Evolutionary conservation across 2,329 filamentous ascomycete species (phyloP).

Genomic region (Metarhizium album): DNA sequence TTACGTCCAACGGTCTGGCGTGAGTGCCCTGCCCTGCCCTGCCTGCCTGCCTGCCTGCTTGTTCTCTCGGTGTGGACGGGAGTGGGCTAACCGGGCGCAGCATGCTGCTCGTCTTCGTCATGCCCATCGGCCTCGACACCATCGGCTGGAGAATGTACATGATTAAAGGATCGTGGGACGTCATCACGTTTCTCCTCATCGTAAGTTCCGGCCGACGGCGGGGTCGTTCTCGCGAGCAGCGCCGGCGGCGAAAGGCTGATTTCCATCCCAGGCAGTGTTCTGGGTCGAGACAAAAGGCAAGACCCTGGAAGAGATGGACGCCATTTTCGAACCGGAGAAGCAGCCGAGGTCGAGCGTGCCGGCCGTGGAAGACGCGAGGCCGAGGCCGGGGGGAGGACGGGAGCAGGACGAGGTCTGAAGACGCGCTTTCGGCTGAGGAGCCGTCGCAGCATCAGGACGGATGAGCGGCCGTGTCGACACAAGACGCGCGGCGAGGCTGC

Average conservation of each 20-base stretch:
- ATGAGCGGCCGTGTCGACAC: neutral
- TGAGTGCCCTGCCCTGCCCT: constrained; percentile 5
- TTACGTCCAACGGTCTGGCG: constrained; percentile 7
- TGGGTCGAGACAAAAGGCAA: constrained; percentile 31
- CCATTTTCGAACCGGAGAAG: constrained; percentile 13
- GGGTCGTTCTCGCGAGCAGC: too few relatives aligned
- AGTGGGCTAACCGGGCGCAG: neutral
- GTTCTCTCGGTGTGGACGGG: neutral
- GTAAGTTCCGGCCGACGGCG: too few relatives aligned
- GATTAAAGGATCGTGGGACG: constrained; percentile 16
- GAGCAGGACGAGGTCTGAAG: constrained; percentile 4
- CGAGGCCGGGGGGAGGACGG: too few relatives aligned
- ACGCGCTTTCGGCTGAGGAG: constrained; percentile 6
- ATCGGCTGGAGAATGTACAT: constrained; percentile 18
- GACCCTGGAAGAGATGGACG: constrained; percentile 33
- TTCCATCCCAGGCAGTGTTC: constrained; percentile 7
- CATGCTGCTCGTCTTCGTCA: constrained; percentile 11
- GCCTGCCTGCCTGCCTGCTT: too few relatives aligned
- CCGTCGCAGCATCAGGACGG: constrained; percentile 2
- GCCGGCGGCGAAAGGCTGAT: too few relatives aligned
- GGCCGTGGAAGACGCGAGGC: constrained; percentile 12
- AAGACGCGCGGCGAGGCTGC: too few relatives aligned
- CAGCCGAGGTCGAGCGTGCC: constrained; percentile 9
- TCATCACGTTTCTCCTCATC: constrained; percentile 12
- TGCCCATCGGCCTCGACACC: constrained; percentile 12